A percentile compares a stretch with the other conserved stretches of the same genome.
phyloP scores from a whole-genome alignment of 176 grass and related monocot species.

The barley (Hordeum vulgare) region MorexV3_pseudomolecules_assembly NC_058518.1:176318833-176319332 shows the following conservation, averaged over 20 bases:
- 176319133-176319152: background rate
- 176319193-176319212: background rate
- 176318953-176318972: background rate
- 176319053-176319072: background rate
- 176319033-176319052: background rate
- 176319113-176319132: background rate
- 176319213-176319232: constrained; percentile 2
- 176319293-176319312: no score
- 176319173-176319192: background rate
- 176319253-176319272: background rate
- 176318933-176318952: background rate
- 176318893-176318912: background rate
- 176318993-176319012: background rate
- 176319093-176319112: background rate
- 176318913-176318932: background rate
- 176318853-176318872: background rate
- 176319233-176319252: background rate
- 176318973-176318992: background rate
- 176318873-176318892: background rate
- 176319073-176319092: background rate
- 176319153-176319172: background rate
- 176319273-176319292: no score
- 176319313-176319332: no score
- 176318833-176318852: constrained; percentile 10
- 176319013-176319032: background rate